Base-by-base conservation (phyloP, 148 eudicot genomes). In the Cornus florida region DNA sequence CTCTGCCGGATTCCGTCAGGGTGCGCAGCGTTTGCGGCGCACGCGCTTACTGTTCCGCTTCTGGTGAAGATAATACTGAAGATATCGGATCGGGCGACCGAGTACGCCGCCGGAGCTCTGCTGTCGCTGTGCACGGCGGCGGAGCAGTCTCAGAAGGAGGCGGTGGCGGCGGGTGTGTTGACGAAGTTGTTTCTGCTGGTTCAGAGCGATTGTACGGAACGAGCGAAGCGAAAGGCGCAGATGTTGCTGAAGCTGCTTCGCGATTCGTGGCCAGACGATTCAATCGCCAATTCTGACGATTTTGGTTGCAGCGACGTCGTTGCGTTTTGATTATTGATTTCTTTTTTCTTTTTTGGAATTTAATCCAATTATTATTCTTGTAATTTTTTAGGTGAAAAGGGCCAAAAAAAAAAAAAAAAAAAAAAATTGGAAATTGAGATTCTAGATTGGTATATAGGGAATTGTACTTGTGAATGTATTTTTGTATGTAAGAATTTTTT, bases 51-150 rank as follows among this genome's bases (percentile, higher is more conserved):
- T 5, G 91, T 90, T 2, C 95, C 92, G 9, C 60, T 89, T 0
- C 82, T 95, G 14, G 97, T 93, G 28, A 93, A 84, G 71, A 86
- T 83, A 0, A 85, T 93, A 0, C 74, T 93, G 20, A 91, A 90
- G 67, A 81, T 95, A 0, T 92, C 97, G 13, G 95, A 91, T 3
- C 83, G 97, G 1, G 97, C 98, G 64, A 95, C 98, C 9, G 98
- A 95, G 81, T 89, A 91, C 82, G 97, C 97, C 0, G 92, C 95
- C 35, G 98, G 98, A 10, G 90, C 95, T 39, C 79, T 95, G 78
- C 68, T 95, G 69, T 68, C 93, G 73, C 83, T 95, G 24, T 92
- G 97, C 72, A 81, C 90, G 13, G 78, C 84, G 22, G 82, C 95
- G 79, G 98, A 95, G 79, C 77, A 70, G 80, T 81, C 85, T 32